Evolutionary conservation across 345 rosid genomes (phyloP).

Genomic region (Euphorbia peplus): DNA sequence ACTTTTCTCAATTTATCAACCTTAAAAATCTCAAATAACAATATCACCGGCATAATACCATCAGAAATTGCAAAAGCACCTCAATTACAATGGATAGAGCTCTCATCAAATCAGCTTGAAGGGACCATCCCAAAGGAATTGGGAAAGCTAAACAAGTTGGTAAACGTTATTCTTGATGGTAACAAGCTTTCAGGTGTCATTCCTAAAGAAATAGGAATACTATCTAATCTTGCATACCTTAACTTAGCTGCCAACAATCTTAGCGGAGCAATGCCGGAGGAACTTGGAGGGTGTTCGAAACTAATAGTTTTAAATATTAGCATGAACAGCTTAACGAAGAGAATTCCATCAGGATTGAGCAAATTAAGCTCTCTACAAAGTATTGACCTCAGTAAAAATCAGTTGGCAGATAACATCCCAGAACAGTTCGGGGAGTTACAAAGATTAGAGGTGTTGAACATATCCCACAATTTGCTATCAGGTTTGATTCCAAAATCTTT

Average conservation of each 20-base stretch:
- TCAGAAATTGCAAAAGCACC: slow-evolving; percentile 19
- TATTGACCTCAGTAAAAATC: slow-evolving; percentile 18
- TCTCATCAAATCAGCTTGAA: slow-evolving; percentile 14
- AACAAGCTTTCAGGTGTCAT: slow-evolving; percentile 22
- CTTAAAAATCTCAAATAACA: not conserved
- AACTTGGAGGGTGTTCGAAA: slow-evolving; percentile 23
- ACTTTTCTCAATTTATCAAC: not conserved
- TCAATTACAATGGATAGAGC: slow-evolving; percentile 16
- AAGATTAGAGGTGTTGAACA: not conserved
- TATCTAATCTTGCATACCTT: slow-evolving; percentile 23
- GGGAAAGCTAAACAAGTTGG: slow-evolving; percentile 6
- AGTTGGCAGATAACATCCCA: not conserved
- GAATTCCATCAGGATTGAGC: slow-evolving; percentile 15
- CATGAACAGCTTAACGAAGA: slow-evolving; percentile 5
- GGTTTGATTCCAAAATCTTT: not conserved
- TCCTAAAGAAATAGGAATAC: slow-evolving; percentile 23
- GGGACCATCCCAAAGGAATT: slow-evolving; percentile 18
- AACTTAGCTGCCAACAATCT: slow-evolving; percentile 26
- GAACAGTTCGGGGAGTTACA: not conserved
- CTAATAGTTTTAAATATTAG: slow-evolving; percentile 21
- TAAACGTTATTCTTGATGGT: slow-evolving; percentile 5
- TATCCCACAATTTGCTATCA: not conserved
- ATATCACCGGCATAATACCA: slow-evolving; percentile 24
- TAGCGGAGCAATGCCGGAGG: slow-evolving; percentile 24
- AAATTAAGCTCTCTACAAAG: not conserved